Evolutionary conservation across 768 basidiomycete species (phyloP), one percentile per base, ranked within the genome.

Genomic region (Ramaria rubella): DNA sequence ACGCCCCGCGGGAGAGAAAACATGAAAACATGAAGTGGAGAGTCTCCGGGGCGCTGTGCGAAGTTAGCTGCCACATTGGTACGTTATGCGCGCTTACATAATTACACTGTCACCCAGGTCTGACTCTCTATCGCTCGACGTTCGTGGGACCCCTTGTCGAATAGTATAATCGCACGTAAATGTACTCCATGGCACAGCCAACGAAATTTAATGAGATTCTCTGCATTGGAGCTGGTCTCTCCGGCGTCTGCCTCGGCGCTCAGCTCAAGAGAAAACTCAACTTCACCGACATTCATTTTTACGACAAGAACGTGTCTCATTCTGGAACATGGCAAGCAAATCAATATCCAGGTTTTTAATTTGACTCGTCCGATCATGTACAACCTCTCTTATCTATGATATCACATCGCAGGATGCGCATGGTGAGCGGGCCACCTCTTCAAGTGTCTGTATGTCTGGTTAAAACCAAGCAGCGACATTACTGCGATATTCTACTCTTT

Each of bases 261-360:
- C 61, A 67, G 58, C 55, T 67, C 29, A 57, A 58, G 49, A 45
- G 57, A 17, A 59, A 62, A 58, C 55, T 63, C 12, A 57, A 58
- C 21, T 43, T 60, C 43, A 57, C 38, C 3, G 62, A 65, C 24
- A 57, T 65, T 7, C 58, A 62, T 19, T 57, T 64, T 26, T 64
- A 62, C 31, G 62, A 63, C 14, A 51, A 52, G 26, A 50, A 49
- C 21, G 40, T 33, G 17, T 49, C 52, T 26, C 44, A 55, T 24
- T 58, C 60, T 2, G 62, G 62, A 12, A 63, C 62, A 8, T 63
- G 62, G 62, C 40, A 31, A 21, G 9, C 21, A 3, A 58, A 62
- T 15, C 44, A 17, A 4, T 42, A 54, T 34, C 52, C 30, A 17
- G 60, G 48, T 31, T 24, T 15, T 19, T n/a, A 36, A 19, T 49